These are phyloP conservation scores for Diplocarpon mali DNA, from an alignment of 2,329 filamentous ascomycete genomes.

Conservation along the genomic window DNA sequence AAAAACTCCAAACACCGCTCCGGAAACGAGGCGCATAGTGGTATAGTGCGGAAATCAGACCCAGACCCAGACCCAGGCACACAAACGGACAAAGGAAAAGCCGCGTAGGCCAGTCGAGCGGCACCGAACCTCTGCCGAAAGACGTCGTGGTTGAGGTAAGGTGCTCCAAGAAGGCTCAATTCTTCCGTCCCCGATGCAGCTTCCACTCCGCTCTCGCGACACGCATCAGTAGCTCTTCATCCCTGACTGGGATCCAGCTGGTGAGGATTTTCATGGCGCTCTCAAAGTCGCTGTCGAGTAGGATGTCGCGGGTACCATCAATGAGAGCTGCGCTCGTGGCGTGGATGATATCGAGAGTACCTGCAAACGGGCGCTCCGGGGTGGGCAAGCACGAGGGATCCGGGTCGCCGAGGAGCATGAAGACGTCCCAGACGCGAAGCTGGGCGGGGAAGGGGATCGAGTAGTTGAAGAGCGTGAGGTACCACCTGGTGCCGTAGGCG, in stretches of 20 bases:
- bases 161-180: background rate
- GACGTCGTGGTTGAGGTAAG: background rate
- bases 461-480: slow-evolving; percentile 93
- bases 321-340: slow-evolving; percentile 83
- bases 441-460: slow-evolving; percentile 91
- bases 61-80: background rate
- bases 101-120: background rate
- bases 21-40: slow-evolving; percentile 2
- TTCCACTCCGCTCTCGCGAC: slow-evolving; percentile 85
- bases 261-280: slow-evolving; percentile 96
- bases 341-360: slow-evolving; percentile 77
- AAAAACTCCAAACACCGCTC: background rate
- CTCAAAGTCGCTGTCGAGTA: slow-evolving; percentile 91
- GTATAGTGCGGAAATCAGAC: slow-evolving; percentile 8
- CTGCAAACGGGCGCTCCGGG: slow-evolving; percentile 36
- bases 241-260: slow-evolving; percentile 85
- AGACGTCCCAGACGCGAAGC: slow-evolving; percentile 93
- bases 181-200: slow-evolving; percentile 38
- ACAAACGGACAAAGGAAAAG: background rate
- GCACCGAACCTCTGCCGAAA: no score
- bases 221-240: slow-evolving; percentile 87
- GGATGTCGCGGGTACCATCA: slow-evolving; percentile 76
- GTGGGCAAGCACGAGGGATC: slow-evolving; percentile 31
- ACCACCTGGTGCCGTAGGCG: slow-evolving; percentile 95
- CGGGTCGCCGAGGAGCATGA: slow-evolving; percentile 80